Evolutionary conservation across 2,329 filamentous ascomycete species (phyloP).

Genomic region (Colletotrichum sublineola): DNA sequence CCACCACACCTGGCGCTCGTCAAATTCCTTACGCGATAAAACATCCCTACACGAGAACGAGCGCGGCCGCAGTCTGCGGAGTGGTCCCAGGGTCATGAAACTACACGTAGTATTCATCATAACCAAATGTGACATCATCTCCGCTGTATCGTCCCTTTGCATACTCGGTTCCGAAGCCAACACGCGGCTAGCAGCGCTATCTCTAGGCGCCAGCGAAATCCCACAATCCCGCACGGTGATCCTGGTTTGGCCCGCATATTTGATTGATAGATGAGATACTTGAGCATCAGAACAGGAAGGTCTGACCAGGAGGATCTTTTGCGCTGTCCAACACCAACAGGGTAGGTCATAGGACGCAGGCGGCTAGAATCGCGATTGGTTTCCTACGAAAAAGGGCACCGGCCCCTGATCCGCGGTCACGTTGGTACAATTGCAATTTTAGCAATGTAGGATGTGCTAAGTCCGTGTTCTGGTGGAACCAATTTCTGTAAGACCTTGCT

Average conservation of each 20-base stretch:
- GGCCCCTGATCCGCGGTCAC: neutral
- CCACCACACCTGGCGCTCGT: too few species aligned
- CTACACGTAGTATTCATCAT: too few species aligned
- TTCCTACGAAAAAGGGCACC: neutral
- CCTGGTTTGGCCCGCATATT: neutral
- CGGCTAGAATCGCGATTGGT: neutral
- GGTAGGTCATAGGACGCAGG: neutral
- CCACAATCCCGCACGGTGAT: too few species aligned
- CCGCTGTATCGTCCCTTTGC: neutral
- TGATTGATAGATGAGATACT: neutral
- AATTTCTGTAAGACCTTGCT: neutral
- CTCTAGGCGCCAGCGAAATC: too few species aligned
- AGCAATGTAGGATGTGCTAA: neutral
- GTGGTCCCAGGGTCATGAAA: neutral
- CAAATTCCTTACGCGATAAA: neutral
- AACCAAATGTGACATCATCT: neutral
- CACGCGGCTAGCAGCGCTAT: too few species aligned
- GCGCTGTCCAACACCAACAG: neutral
- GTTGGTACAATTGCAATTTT: neutral
- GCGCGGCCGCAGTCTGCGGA: neutral
- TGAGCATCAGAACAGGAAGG: neutral
- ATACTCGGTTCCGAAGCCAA: too few species aligned
- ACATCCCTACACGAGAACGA: neutral
- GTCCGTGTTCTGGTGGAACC: neutral
- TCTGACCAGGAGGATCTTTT: neutral